Base-by-base conservation (phyloP, 2,329 filamentous ascomycete genomes). In the Paraphoma sp. region DNA sequence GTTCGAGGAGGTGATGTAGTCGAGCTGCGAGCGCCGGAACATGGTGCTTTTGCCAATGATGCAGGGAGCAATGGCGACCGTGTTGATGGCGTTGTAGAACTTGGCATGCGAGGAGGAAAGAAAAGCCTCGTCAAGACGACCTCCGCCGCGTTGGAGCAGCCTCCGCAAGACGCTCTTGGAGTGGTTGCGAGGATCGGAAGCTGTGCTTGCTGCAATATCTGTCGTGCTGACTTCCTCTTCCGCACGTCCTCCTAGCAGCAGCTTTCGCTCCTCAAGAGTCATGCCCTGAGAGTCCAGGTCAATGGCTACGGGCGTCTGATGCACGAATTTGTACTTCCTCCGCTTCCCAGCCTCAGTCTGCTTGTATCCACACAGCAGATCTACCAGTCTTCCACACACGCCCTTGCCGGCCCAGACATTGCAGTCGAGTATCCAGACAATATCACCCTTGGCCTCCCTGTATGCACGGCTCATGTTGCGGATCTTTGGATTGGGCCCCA, bases 401-500 rank as follows among this genome's bases (percentile, higher is more conserved):
- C 90, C 90, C 43, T 82, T 87, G 6, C 87, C 87, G 36, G 97
- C 84, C 95, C 96, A 99, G 49, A 99, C 88, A 71, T 99, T 99
- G 80, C 93, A 97, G 78, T 99, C 95, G 17, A 96, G 85, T 48
- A 97, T 89, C 95, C 95, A 99, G 18, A 99, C 83, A 28, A 98
- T 84, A 71, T 97, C 93, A 1, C 91, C 89, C 62, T 89, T 69
- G 1, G 93, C 92, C 72, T 98, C 93, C 29, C 93, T 83, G 73
- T 97, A 99, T 2, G 92, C 93, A 43, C 92, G 86, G 74, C 93
- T 97, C 83, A 98, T 92, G 75, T 99, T 99, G 48, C 95, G 85
- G 67, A 99, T 96, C 81, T 99, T 99, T n/a, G 95, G 95, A 71
- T 99, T 99, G 1, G 95, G 95, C 0, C 96, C 96, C 54, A 98